These are phyloP conservation scores for Fulvia fulva DNA, from an alignment of 2,329 filamentous ascomycete species.

Conservation along the genomic window DNA sequence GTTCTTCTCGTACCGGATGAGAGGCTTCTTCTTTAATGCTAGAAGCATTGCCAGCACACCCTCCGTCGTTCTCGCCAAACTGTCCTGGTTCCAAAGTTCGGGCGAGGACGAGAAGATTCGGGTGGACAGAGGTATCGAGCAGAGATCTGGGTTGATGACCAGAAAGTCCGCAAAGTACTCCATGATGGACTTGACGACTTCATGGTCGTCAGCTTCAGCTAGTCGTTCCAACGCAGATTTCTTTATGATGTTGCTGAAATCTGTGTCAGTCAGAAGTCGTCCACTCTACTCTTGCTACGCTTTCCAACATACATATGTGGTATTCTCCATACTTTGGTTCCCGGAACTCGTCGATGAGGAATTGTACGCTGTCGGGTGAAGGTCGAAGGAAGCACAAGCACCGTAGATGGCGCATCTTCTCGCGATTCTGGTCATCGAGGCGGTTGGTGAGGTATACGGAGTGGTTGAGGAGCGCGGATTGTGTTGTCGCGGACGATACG, in stretches of 20 bases:
- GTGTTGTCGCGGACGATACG: conserved; percentile 90
- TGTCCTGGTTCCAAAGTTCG: conserved; percentile 87
- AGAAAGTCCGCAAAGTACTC: conserved; percentile 96
- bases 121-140: conserved; percentile 29
- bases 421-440: conserved; percentile 79
- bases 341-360: conserved; percentile 88
- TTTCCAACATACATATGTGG: conserved; percentile 61
- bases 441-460: conserved; percentile 98
- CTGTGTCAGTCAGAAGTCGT: conserved; percentile 40
- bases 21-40: conserved; percentile 90
- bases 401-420: conserved; percentile 96
- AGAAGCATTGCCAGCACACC: conserved; percentile 79
- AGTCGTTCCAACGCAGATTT: conserved; percentile 92
- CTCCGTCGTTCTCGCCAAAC: conserved; percentile 80
- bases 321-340: conserved; percentile 98
- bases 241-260: conserved; percentile 96
- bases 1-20: conserved; percentile 90
- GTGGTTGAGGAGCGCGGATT: conserved; percentile 89
- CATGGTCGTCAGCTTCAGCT: conserved; percentile 94
- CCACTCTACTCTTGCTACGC: conserved; percentile 1
- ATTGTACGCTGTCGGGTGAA: conserved; percentile 86
- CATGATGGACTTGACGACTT: conserved; percentile 89
- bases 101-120: conserved; percentile 45
- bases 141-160: conserved; percentile 87
- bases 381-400: conserved; percentile 92